These are phyloP conservation scores for Rhodamnia rubescens DNA, from an alignment of 345 rosid genomes.

Conservation along the genomic window DNA sequence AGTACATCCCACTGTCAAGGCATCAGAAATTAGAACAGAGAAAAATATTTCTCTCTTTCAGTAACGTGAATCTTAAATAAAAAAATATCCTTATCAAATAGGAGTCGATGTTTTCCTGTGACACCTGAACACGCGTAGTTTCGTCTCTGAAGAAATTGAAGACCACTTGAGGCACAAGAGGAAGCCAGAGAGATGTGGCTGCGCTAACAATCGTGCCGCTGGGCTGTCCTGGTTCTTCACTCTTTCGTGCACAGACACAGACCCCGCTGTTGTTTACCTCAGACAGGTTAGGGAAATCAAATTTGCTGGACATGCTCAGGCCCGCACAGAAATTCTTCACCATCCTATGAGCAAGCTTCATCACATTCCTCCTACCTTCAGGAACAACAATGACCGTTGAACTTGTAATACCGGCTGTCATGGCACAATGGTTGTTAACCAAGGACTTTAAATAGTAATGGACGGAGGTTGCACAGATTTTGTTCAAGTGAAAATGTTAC, in stretches of 20 bases:
- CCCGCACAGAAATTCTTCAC: slow-evolving; percentile 35
- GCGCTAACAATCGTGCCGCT: slow-evolving; percentile 41
- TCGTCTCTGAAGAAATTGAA: slow-evolving; percentile 30
- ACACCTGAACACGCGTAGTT: slow-evolving; percentile 35
- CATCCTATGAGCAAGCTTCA: no score
- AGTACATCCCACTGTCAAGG: slow-evolving; percentile 69
- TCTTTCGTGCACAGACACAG: slow-evolving; percentile 33
- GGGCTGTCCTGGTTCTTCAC: slow-evolving; percentile 34
- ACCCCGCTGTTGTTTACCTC: slow-evolving; percentile 39
- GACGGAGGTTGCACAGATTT: background rate
- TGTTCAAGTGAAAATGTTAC: slow-evolving; percentile 3
- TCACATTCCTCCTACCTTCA: slow-evolving; percentile 30
- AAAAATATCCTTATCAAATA: background rate
- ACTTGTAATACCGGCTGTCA: background rate
- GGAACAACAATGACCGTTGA: slow-evolving; percentile 9
- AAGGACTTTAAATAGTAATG: background rate
- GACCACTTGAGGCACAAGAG: slow-evolving; percentile 27
- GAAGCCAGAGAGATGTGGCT: slow-evolving; percentile 53
- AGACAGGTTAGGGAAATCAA: slow-evolving; percentile 33
- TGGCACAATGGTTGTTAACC: background rate
- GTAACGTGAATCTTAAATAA: background rate
- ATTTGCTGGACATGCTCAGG: slow-evolving; percentile 38
- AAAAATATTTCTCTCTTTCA: background rate
- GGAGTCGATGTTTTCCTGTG: background rate
- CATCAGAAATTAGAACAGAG: background rate